Conservation (phyloP, 176 grass and related monocot species). For the Aegilops bicornis region DNA sequence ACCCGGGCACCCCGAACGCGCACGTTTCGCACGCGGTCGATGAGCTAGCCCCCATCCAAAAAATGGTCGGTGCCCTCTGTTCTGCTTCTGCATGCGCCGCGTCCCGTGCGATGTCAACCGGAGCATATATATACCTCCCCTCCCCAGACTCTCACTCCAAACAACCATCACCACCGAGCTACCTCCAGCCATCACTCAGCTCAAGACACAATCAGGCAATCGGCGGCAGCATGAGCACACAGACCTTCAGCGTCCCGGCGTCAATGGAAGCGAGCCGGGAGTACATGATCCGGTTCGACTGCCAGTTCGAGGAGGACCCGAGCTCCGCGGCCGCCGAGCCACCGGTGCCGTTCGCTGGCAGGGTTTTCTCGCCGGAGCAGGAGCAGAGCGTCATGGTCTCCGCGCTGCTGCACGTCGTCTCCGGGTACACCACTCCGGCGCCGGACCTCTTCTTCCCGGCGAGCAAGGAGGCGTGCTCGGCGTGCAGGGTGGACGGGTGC, state of each 20-base stretch:
- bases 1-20: background rate
- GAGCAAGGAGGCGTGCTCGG: background rate
- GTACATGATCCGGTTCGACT: slow-evolving; percentile 45
- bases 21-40: slow-evolving; percentile 39
- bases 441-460: slow-evolving; percentile 25
- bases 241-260: slow-evolving; percentile 18
- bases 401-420: slow-evolving; percentile 61
- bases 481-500: slow-evolving; percentile 58
- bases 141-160: background rate
- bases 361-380: slow-evolving; percentile 19
- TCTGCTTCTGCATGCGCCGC: slow-evolving; percentile 1
- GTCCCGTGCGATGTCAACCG: background rate
- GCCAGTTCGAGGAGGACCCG: slow-evolving; percentile 19
- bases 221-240: background rate
- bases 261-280: slow-evolving; percentile 20
- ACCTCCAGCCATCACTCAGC: background rate
- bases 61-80: background rate
- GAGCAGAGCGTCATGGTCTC: slow-evolving; percentile 63
- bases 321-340: slow-evolving; percentile 12
- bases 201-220: background rate
- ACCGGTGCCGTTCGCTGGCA: background rate
- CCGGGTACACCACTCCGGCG: slow-evolving; percentile 46
- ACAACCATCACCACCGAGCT: background rate
- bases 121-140: too few species aligned
- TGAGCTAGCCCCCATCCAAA: background rate